Base-by-base conservation (phyloP, 805 yeast genomes). In the Yarrowia alimentaria region DNA sequence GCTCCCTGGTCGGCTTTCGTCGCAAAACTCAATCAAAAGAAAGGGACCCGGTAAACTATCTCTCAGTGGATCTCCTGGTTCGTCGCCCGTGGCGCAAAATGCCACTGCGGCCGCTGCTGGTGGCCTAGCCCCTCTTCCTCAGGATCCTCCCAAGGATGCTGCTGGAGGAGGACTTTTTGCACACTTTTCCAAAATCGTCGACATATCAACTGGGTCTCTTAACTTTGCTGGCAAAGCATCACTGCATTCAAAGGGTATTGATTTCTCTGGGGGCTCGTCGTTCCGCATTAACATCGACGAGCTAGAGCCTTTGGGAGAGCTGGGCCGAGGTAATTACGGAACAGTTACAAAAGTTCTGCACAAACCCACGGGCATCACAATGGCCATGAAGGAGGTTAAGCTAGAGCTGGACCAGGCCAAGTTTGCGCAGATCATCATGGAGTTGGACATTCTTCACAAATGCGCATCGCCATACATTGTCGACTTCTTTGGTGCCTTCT, bases 361-460 rank as follows among this genome's bases (percentile, higher is more conserved):
- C 67, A 87, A 82, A 61, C 98, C 98, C 10, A 89, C 96, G 0
- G 85, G 88, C 16, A 85, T 91, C 14, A 68, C 81, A 14, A 89
- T 93, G 97, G 98, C 98, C 1, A 88, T 93, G 94, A 93, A 93
- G 66, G 98, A 93, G 65, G 96, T 93, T 35, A 73, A 96, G 50
- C 70, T 93, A 37, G 98, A 91, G 64, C 74, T 93, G 54, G 98
- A 93, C 63, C 97, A 91, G 61, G 76, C 86, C n/a, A 89, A 89
- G 64, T 86, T 93, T 65, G 77, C 91, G 55, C 98, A 93, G 63
- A 93, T 93, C 57, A 71, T 93, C 60, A 93, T 93, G 98, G 99
- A 93, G 66, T 72, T 93, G 55, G 98, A 93, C 61, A 84, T 93
- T 49, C 74, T 93, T 57, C 98, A 93, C 68, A 85, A 84, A 60